Percentiles rank a stretch among this genome's conserved stretches.
These are phyloP conservation scores for Cystobasidium sp. DNA, from an alignment of 1,284 basidiomycete species.

Conservation along the genomic window DNA sequence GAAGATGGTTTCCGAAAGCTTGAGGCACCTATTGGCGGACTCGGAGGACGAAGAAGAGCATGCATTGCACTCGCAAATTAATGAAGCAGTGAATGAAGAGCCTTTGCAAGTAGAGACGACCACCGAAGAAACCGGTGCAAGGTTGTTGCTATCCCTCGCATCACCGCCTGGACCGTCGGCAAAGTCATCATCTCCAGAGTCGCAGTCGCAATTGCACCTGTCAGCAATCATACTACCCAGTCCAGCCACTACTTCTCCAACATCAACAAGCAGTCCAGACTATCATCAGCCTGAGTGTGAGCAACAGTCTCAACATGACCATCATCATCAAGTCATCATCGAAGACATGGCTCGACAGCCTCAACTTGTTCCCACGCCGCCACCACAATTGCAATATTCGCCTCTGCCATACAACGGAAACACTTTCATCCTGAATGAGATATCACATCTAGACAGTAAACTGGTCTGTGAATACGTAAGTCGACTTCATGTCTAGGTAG, in stretches of 20 bases:
- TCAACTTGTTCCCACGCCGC: no score
- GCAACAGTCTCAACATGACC: no score
- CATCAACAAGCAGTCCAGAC: neutral
- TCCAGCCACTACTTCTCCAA: neutral
- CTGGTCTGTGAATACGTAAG: no score
- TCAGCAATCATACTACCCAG: neutral
- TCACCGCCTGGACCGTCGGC: neutral
- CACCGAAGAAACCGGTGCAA: neutral
- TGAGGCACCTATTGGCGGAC: conserved; percentile 1
- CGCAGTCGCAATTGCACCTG: neutral
- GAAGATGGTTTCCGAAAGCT: conserved; percentile 9
- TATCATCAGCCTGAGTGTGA: no score
- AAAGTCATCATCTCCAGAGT: neutral
- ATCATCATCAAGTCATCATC: no score
- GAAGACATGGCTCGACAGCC: no score
- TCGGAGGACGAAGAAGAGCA: neutral
- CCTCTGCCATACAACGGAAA: no score
- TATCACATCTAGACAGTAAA: no score
- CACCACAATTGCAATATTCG: no score
- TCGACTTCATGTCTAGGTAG: no score
- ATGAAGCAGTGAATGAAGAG: neutral
- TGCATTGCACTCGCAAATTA: neutral
- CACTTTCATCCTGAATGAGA: no score
- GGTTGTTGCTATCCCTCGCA: neutral
- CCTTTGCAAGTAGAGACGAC: neutral